A percentile compares a stretch with the other conserved stretches of the same genome.
Conservation (phyloP, 768 basidiomycete genomes). For the Porpolomopsis calyptriformis region DNA sequence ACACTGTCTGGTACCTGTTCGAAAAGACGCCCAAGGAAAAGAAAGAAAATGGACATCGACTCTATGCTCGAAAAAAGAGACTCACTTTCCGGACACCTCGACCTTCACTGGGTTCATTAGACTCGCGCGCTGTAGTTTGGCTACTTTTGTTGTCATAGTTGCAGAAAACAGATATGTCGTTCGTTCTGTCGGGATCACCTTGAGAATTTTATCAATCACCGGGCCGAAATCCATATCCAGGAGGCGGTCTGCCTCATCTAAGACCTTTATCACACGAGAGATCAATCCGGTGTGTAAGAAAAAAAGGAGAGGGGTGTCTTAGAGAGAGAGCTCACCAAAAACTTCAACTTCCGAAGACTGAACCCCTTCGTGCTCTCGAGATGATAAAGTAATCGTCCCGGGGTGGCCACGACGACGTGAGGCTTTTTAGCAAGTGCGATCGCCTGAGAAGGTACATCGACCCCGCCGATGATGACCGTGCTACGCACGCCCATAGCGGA, state of each 20-base stretch:
- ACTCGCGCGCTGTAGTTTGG: constrained; percentile 90
- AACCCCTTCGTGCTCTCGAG: constrained; percentile 97
- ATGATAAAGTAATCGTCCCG: constrained; percentile 87
- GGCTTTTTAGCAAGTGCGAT: constrained; percentile 90
- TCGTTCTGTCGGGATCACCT: constrained; percentile 87
- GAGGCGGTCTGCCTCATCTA: constrained; percentile 94
- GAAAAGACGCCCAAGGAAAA: not conserved
- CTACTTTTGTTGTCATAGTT: constrained; percentile 98
- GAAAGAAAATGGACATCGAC: too few species aligned
- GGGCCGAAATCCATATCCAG: constrained; percentile 96
- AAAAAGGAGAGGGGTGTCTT: too few species aligned
- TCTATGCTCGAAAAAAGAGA: constrained; percentile 1
- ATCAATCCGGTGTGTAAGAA: constrained; percentile 1
- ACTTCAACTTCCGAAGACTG: constrained; percentile 73
- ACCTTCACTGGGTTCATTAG: constrained; percentile 87
- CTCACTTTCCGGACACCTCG: constrained; percentile 88
- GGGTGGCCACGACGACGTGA: constrained; percentile 91
- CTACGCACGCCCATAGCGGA: constrained; percentile 88
- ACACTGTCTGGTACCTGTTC: constrained; percentile 94
- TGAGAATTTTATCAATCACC: constrained; percentile 92
- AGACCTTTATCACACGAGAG: too few species aligned
- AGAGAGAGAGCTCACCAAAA: constrained; percentile 61
- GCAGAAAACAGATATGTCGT: constrained; percentile 96
- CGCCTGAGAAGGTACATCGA: constrained; percentile 84
- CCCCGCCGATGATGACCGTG: constrained; percentile 88